Evolutionary conservation across 2,329 filamentous ascomycete species (phyloP), one percentile per base, ranked within the genome.

Genomic region (Zasmidium angulare): DNA sequence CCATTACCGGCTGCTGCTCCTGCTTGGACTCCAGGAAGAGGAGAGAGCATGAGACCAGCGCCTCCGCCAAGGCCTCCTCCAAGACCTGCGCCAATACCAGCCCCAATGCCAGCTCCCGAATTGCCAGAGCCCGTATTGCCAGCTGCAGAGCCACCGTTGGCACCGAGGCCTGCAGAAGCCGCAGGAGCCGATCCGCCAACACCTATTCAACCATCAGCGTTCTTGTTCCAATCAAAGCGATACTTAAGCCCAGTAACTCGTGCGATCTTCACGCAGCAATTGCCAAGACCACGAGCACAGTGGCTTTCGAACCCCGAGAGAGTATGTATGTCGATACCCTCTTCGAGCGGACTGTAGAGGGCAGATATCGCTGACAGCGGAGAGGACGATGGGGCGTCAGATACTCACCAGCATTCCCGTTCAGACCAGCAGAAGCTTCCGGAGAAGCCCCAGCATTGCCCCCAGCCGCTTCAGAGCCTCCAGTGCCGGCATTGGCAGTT

Each of bases 1-100:
- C 49, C 56, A 31, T 23, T 50, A 12, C 53, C 53, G 19, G 24
- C 52, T 24, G 29, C 47, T 21, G 57, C 53, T 10, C 12, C 36
- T 4, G 36, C 36, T 43, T 43, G 36, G n/a, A 51, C 50, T 14
- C 48, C 46, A 26, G 46, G 56, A 17, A 58, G 22, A 7, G 55
- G 55, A 22, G 36, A 43, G n/a, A 17, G 36, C 36, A 43, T 43
- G n/a, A 43, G 36, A 53, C 55, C 14, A 53, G 50, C 24, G 29
- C 43, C 29, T 53, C 55, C 40, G 31, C 53, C 46, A 9, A 21
- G 47, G 20, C 22, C 46, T 43, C 36, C 36, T 43, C 36, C 36
- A 4, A 43, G n/a, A 10, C 51, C 31, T 46, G 31, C 46, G 6
- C 46, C 56, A 31, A 54, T 19, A n/a, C 57, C 52, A 0, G 19